Base-by-base conservation (phyloP, 164 flowering plant genomes). In the Vitis cinerea region DNA sequence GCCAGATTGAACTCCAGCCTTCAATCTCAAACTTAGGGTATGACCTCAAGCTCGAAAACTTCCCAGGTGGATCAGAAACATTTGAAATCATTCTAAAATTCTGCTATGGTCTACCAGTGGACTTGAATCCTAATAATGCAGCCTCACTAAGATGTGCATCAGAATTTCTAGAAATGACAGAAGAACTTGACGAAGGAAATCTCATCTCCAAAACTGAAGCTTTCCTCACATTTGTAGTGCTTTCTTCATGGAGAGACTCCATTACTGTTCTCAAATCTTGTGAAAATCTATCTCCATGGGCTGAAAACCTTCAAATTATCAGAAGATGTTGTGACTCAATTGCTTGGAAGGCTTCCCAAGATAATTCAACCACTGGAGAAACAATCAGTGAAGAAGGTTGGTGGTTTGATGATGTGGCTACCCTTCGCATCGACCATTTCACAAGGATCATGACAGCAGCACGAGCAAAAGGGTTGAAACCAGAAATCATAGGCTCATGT, bases 131-230 rank as follows among this genome's bases (percentile, higher is more conserved):
- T 2, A 59, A 66, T 29, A 94, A 88, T 61, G 79, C 86, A 65
- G 87, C 92, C 17, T 78, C 77, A 37, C 75, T 94, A 30, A 85
- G 96, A 73, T 94, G 98, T 72, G 97, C 93, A 48, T 69, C 98
- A n/a, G 98, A 90, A 53, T 89, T 71, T 75, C 85, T 94, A 10
- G 93, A 91, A 51, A 94, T 94, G 98, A 91, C 88, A 0, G 97
- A 91, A 73, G 96, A 83, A 57, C 69, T 84, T 3, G 91, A 92
- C 74, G 96, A 90, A 44, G 93, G 93, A 52, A 94, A 94, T 69
- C 86, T 94, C 12, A 84, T 94, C n/a, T 76, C 85, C 65, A 90
- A 87, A 72, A 78, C 97, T 19, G 98, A 94, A 75, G 82, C 93
- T 61, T 93, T 94, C 74, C 86, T 94, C 75, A 84, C 88, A 27